These are phyloP conservation scores for Chenopodium album DNA, from an alignment of 148 eudicot genomes.

Conservation along the genomic window DNA sequence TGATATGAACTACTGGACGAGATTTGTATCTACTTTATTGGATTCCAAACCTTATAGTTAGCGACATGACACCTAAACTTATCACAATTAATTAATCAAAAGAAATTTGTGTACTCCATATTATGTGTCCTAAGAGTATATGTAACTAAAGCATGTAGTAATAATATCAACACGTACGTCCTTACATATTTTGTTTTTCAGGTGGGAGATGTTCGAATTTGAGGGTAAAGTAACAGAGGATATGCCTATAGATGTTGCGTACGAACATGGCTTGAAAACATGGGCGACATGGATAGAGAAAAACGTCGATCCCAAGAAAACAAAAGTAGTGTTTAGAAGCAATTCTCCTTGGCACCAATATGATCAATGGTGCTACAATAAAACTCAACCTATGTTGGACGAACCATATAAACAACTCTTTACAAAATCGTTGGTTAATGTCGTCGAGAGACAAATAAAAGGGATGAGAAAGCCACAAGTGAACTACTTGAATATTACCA, in stretches of 20 bases:
- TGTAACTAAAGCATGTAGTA: too few relatives aligned
- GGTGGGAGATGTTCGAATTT: conserved; percentile 45
- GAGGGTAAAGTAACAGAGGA: conserved; percentile 25
- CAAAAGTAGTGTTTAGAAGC: conserved; percentile 21
- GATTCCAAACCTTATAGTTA: too few relatives aligned
- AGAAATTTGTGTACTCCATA: too few relatives aligned
- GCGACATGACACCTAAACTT: too few relatives aligned
- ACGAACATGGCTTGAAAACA: conserved; percentile 36
- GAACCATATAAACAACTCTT: conserved; percentile 4
- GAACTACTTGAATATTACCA: conserved; percentile 37
- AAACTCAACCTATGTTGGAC: conserved; percentile 8
- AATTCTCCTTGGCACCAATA: conserved; percentile 24
- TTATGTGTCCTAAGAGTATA: too few relatives aligned
- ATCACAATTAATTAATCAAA: too few relatives aligned
- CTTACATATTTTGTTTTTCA: conserved; percentile 8
- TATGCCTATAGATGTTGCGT: conserved; percentile 34
- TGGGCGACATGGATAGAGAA: conserved; percentile 33
- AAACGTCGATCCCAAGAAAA: conserved; percentile 4
- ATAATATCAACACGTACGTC: too few relatives aligned
- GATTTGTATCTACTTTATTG: too few relatives aligned
- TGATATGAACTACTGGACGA: too few relatives aligned
- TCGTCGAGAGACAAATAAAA: conserved; percentile 28
- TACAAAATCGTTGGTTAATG: conserved; percentile 9
- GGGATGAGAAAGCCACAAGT: conserved; percentile 5
- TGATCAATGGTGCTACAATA: conserved; percentile 28